Percentiles rank a stretch among this genome's conserved stretches.
Evolutionary conservation across 768 basidiomycete species (phyloP).

Genomic region (Russula sp.): DNA sequence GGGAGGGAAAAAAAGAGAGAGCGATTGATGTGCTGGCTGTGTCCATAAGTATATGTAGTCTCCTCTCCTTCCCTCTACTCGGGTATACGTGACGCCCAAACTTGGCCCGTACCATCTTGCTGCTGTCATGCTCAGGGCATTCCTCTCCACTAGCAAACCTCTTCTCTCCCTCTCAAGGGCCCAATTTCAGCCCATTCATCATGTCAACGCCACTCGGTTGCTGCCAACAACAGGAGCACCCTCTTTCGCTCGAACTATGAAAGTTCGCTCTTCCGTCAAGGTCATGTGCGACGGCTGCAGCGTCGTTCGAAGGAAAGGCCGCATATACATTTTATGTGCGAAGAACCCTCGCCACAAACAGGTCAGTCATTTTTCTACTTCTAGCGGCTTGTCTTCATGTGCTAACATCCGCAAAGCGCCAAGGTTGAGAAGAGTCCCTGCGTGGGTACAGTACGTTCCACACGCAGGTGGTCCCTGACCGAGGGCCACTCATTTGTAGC

Average conservation of each 20-base stretch:
- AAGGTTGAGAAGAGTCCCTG: slow-evolving; percentile 37
- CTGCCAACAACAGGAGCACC: slow-evolving; percentile 28
- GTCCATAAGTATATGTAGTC: background rate
- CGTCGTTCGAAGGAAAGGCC: slow-evolving; percentile 82
- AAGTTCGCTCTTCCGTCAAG: slow-evolving; percentile 93
- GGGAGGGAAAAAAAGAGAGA: background rate
- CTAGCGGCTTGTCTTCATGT: slow-evolving; percentile 3
- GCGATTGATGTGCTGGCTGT: background rate
- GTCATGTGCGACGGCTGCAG: slow-evolving; percentile 91
- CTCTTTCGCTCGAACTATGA: slow-evolving; percentile 73
- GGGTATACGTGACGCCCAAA: background rate
- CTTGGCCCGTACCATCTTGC: background rate
- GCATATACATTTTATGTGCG: slow-evolving; percentile 86
- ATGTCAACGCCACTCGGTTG: slow-evolving; percentile 25
- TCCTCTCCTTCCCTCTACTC: too few relatives aligned
- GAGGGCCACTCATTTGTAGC: background rate
- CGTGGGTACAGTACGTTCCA: background rate
- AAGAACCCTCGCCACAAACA: slow-evolving; percentile 98
- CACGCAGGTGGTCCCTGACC: too few relatives aligned
- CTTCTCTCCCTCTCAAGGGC: slow-evolving; percentile 47
- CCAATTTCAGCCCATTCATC: slow-evolving; percentile 27
- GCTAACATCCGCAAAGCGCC: slow-evolving; percentile 41
- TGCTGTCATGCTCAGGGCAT: slow-evolving; percentile 50
- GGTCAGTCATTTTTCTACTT: slow-evolving; percentile 37
- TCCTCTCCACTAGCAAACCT: slow-evolving; percentile 56